phyloP scores from a whole-genome alignment of 352 stramenopile species.

The Phytopythium kandeliae region DNA sequence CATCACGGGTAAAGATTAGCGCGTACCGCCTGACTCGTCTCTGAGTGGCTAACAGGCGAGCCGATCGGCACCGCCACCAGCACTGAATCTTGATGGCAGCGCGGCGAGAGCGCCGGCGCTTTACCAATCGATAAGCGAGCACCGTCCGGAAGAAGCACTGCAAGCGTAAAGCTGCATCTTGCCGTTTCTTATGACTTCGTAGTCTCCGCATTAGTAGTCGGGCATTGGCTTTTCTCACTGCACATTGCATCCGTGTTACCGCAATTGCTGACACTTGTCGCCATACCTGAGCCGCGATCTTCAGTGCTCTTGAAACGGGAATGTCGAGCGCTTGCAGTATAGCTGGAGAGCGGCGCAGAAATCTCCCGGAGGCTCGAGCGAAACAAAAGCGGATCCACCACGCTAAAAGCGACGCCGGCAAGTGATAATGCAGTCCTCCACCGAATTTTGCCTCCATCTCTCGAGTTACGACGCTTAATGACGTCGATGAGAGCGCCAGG shows the following conservation, averaged over 20 bases:
- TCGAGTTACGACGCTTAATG: not conserved
- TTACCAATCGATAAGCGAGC: constrained; percentile 18
- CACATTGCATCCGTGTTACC: constrained; percentile 28
- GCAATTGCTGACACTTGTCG: constrained; percentile 12
- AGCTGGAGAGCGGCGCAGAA: constrained; percentile 33
- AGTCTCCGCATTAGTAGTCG: constrained; percentile 11
- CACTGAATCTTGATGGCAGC: constrained; percentile 41
- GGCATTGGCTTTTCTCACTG: constrained; percentile 20
- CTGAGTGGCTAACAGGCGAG: constrained; percentile 13
- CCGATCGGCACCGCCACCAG: constrained; percentile 30
- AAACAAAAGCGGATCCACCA: constrained; percentile 36
- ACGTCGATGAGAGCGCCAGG: not conserved
- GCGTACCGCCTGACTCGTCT: constrained; percentile 16
- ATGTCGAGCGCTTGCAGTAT: constrained; percentile 34
- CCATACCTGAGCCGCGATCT: constrained; percentile 21
- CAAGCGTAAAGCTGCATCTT: constrained; percentile 19
- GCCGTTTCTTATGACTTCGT: constrained; percentile 11
- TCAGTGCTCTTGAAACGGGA: constrained; percentile 24
- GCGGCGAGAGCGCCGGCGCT: constrained; percentile 16
- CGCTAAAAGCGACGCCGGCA: constrained; percentile 29
- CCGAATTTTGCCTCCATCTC: not conserved
- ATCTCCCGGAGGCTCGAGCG: constrained; percentile 14
- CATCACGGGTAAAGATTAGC: constrained; percentile 9
- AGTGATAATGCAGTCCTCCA: constrained; percentile 18
- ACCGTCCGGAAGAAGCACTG: constrained; percentile 47